Evolutionary conservation across 2,329 filamentous ascomycete species (phyloP).

Genomic region (Chalara sp.): DNA sequence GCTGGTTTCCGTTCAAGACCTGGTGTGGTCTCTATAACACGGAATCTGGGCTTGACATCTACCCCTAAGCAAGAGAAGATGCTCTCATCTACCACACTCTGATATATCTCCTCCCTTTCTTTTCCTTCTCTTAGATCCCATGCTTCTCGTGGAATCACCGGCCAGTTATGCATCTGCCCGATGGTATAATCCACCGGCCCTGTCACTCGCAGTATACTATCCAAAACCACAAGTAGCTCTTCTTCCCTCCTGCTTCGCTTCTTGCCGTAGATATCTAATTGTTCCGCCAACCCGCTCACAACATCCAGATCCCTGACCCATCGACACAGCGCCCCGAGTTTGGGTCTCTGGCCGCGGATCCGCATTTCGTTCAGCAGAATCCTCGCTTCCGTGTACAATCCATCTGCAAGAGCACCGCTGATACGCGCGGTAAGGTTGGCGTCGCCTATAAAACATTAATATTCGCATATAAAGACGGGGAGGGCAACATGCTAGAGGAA

Average conservation of each 20-base stretch:
- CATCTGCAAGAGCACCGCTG: constrained; percentile 58
- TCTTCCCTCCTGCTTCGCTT: constrained; percentile 40
- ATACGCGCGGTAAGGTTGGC: constrained; percentile 61
- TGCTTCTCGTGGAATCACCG: constrained; percentile 50
- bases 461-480: constrained; percentile 9
- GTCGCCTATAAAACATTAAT: constrained; percentile 33
- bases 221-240: constrained; percentile 53
- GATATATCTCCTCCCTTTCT: constrained; percentile 40
- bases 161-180: constrained; percentile 25
- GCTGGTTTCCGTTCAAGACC: constrained; percentile 58
- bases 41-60: constrained; percentile 37
- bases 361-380: constrained; percentile 64
- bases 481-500: constrained; percentile 36
- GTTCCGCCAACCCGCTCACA: constrained; percentile 56
- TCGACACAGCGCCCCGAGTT: constrained; percentile 61
- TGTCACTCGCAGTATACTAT: constrained; percentile 56
- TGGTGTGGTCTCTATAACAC: constrained; percentile 54
- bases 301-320: constrained; percentile 69
- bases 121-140: constrained; percentile 50
- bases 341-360: constrained; percentile 57
- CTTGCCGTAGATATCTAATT: constrained; percentile 34
- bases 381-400: constrained; percentile 57
- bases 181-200: constrained; percentile 50
- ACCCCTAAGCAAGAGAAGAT: constrained; percentile 38
- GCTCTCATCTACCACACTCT: constrained; percentile 51